Evolutionary conservation across 2,329 filamentous ascomycete species (phyloP).

Genomic region (Sporothrix brasiliensis): DNA sequence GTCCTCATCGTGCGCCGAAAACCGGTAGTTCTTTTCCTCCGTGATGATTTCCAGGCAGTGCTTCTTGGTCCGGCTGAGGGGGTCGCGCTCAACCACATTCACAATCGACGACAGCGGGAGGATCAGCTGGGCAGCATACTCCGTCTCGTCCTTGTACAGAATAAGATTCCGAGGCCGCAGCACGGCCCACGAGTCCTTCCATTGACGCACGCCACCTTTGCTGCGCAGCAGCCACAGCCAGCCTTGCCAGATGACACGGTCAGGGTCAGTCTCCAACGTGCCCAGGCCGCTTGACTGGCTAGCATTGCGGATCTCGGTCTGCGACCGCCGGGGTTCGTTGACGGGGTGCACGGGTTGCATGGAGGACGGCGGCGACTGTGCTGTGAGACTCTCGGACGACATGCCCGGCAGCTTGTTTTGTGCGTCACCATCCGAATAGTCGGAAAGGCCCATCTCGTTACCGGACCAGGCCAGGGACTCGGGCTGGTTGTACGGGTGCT

Average conservation of each 20-base stretch:
- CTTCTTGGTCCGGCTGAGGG: conserved; percentile 78
- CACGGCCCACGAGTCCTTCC: conserved; percentile 94
- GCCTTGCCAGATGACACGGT: conserved; percentile 92
- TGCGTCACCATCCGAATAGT: conserved; percentile 74
- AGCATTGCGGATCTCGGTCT: conserved; percentile 48
- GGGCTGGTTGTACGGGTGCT: conserved; percentile 44
- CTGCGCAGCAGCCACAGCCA: conserved; percentile 84
- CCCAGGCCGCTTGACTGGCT: conserved; percentile 64
- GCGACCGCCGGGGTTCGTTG: conserved; percentile 17
- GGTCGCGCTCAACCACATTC: conserved; percentile 89
- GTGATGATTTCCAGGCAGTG: conserved; percentile 92
- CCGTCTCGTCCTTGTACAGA: conserved; percentile 88
- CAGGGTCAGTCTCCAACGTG: conserved; percentile 64
- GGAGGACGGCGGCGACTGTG: conserved; percentile 43
- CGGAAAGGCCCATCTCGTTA: conserved; percentile 76
- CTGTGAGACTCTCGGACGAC: conserved; percentile 56
- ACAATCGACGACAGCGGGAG: conserved; percentile 77
- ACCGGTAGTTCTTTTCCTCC: conserved; percentile 81
- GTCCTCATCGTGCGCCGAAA: conserved; percentile 80
- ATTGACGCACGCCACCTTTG: conserved; percentile 81
- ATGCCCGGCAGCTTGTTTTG: conserved; percentile 51
- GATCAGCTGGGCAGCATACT: conserved; percentile 85
- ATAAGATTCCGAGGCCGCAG: conserved; percentile 81
- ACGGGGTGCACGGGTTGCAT: conserved; percentile 20
- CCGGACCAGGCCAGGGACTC: conserved; percentile 67